Percentiles rank a stretch among this genome's conserved stretches.
These are phyloP conservation scores for Yamadazyma songkhlaensis DNA, from an alignment of 1,139 yeast genomes.

Conservation along the genomic window DNA sequence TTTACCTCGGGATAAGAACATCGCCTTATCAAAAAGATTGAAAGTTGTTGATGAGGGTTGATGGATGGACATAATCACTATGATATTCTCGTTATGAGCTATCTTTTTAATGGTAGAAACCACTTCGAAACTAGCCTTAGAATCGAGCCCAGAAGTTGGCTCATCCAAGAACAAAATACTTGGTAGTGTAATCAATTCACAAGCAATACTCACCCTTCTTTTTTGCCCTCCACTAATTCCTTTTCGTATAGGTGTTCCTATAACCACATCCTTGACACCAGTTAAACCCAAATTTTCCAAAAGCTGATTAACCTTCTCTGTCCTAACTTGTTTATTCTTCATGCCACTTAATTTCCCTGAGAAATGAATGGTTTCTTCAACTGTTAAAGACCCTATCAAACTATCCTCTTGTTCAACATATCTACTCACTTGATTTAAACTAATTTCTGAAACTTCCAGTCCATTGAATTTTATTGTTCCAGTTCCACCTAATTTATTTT, in stretches of 20 bases:
- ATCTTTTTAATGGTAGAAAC: constrained; percentile 22
- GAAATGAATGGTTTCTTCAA: constrained; percentile 21
- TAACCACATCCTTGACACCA: constrained; percentile 16
- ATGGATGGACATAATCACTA: constrained; percentile 35
- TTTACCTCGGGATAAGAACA: constrained; percentile 33
- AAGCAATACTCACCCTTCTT: constrained; percentile 25
- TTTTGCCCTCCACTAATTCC: constrained; percentile 25
- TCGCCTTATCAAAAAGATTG: constrained; percentile 28
- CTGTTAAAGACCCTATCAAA: constrained; percentile 23
- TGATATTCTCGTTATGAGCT: constrained; percentile 23
- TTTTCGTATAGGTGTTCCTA: constrained; percentile 22
- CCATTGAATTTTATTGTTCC: constrained; percentile 7
- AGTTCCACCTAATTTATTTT: constrained; percentile 9
- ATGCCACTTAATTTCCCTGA: constrained; percentile 20
- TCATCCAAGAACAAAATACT: constrained; percentile 59
- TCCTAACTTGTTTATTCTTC: constrained; percentile 9
- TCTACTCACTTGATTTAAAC: constrained; percentile 22
- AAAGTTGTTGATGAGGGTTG: constrained; percentile 35
- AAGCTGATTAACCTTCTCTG: constrained; percentile 16
- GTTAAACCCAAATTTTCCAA: constrained; percentile 19
- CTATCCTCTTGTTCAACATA: constrained; percentile 26
- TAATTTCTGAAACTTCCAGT: constrained; percentile 8
- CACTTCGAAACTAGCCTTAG: constrained; percentile 34
- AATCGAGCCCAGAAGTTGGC: constrained; percentile 92
- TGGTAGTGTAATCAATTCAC: constrained; percentile 24